These are phyloP conservation scores for Colletotrichum orbiculare DNA, from an alignment of 2,329 filamentous ascomycete species.

Conservation along the genomic window DNA sequence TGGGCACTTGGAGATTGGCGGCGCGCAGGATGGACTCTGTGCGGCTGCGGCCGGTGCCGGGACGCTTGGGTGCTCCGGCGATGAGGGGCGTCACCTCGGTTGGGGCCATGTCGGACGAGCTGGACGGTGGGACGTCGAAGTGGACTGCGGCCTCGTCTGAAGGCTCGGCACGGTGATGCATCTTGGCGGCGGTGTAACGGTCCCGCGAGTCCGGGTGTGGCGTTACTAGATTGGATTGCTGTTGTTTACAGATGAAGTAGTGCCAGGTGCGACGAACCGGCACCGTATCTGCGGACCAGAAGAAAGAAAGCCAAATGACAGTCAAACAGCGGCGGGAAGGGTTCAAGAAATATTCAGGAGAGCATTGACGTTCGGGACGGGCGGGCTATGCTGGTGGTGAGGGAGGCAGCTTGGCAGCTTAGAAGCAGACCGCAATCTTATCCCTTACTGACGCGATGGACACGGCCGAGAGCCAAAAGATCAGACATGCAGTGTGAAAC, in stretches of 20 bases:
- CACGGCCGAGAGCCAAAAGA: background rate
- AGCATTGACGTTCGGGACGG: too few species aligned
- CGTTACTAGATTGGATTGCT: background rate
- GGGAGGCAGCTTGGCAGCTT: too few species aligned
- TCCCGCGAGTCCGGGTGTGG: background rate
- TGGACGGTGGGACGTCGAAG: constrained; percentile 5
- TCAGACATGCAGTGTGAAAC: constrained; percentile 25
- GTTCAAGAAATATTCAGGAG: too few species aligned
- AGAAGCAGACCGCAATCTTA: constrained; percentile 17
- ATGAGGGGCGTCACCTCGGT: constrained; percentile 31
- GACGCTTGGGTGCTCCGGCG: background rate
- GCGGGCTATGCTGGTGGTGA: constrained; percentile 11
- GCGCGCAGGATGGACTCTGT: constrained; percentile 24
- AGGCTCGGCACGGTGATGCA: constrained; percentile 18
- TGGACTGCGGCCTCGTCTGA: constrained; percentile 9
- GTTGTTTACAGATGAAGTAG: background rate
- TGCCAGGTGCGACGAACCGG: background rate
- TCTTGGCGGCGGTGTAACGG: constrained; percentile 16
- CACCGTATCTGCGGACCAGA: background rate
- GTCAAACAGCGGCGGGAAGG: too few species aligned
- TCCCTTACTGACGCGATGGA: constrained; percentile 27
- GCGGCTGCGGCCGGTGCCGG: constrained; percentile 14
- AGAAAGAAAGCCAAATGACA: background rate
- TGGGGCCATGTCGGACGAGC: constrained; percentile 1
- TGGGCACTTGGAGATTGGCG: constrained; percentile 37